A percentile compares a stretch with the other conserved stretches of the same genome.
These are phyloP conservation scores for Pseudocercospora crystallina DNA, from an alignment of 2,329 filamentous ascomycete species.

Conservation along the genomic window DNA sequence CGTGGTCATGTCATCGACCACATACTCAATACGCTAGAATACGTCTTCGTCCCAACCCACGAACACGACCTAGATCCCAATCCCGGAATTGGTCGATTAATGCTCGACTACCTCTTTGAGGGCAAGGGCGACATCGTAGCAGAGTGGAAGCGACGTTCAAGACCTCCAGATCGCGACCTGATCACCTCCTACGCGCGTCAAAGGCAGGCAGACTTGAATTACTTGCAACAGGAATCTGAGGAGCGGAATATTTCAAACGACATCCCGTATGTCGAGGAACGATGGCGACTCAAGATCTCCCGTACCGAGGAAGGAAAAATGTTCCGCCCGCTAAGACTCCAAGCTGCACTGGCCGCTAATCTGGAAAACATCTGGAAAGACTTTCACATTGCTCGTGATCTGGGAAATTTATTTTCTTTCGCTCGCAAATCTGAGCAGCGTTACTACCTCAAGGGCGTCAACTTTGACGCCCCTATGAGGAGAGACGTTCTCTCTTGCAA, in stretches of 20 bases:
- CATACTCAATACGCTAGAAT: conserved; percentile 19
- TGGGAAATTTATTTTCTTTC: conserved; percentile 18
- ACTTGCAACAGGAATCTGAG: neutral
- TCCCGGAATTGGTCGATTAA: conserved; percentile 17
- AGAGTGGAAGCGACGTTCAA: conserved; percentile 9
- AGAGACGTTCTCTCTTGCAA: conserved; percentile 11
- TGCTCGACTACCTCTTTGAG: conserved; percentile 26
- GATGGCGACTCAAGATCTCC: conserved; percentile 15
- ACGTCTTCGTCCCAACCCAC: conserved; percentile 9
- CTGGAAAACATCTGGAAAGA: conserved; percentile 8
- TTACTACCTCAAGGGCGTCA: conserved; percentile 13
- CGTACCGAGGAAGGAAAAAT: neutral
- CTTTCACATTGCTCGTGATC: conserved; percentile 16
- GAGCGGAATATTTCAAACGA: conserved; percentile 3
- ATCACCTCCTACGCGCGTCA: conserved; percentile 5
- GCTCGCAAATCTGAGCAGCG: conserved; percentile 5
- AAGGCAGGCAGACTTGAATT: conserved; percentile 11
- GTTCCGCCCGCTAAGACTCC: conserved; percentile 7
- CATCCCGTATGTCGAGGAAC: conserved; percentile 7
- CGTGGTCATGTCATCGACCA: conserved; percentile 15
- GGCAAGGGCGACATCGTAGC: conserved; percentile 17
- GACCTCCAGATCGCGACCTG: conserved; percentile 3
- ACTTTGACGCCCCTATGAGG: conserved; percentile 15
- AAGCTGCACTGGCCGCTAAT: conserved; percentile 1
- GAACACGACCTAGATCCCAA: conserved; percentile 11